Conservation (phyloP, 2,329 filamentous ascomycete species). For the Cladosporium sp. region DNA sequence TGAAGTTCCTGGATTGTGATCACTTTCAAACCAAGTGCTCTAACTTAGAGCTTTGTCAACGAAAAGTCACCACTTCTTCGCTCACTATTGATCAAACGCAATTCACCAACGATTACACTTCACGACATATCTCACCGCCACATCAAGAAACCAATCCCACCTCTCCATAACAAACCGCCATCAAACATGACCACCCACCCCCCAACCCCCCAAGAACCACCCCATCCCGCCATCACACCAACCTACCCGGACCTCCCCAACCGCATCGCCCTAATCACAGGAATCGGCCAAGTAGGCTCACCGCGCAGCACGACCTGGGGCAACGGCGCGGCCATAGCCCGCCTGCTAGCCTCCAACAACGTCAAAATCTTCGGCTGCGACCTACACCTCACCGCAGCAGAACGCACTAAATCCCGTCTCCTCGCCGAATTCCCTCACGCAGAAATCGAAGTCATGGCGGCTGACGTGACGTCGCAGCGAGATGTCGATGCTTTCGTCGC, state of each 20-base stretch:
- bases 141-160: no score
- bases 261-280: constrained; percentile 44
- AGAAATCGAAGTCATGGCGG: constrained; percentile 32
- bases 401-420: constrained; percentile 30
- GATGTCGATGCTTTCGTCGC: constrained; percentile 46
- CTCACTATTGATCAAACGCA: no score
- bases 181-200: background rate
- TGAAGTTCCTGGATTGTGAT: no score
- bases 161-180: no score
- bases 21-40: no score
- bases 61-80: no score
- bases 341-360: constrained; percentile 44
- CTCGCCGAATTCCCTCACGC: constrained; percentile 34
- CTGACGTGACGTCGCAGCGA: constrained; percentile 43
- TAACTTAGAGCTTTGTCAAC: no score
- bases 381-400: constrained; percentile 21
- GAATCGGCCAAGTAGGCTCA: constrained; percentile 39
- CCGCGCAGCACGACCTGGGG: constrained; percentile 41
- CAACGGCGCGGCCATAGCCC: constrained; percentile 49
- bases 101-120: no score
- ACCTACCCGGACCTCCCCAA: constrained; percentile 32
- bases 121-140: no score
- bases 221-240: constrained; percentile 15
- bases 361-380: constrained; percentile 43
- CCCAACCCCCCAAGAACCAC: background rate